Evolutionary conservation across 768 basidiomycete genomes (phyloP).

Genomic region (Russula virescens): DNA sequence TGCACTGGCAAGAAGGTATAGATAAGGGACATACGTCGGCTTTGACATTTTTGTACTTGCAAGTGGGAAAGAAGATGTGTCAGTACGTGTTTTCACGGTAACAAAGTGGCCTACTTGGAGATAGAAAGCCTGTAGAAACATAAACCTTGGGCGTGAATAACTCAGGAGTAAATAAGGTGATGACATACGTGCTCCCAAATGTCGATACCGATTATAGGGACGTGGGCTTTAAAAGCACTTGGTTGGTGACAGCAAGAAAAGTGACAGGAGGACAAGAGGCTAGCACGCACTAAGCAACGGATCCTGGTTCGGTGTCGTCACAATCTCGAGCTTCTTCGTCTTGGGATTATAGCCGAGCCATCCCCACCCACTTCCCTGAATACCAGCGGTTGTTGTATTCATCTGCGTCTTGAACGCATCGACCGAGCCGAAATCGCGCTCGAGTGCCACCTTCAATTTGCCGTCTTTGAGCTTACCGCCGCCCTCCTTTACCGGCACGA

Average conservation of each 20-base stretch:
- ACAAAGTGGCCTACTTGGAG: conserved; percentile 6
- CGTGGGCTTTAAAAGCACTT: conserved; percentile 49
- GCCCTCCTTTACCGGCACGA: conserved; percentile 61
- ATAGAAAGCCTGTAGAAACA: conserved; percentile 14
- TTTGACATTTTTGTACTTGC: conserved; percentile 87
- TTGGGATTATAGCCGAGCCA: conserved; percentile 80
- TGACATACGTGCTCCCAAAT: conserved; percentile 81
- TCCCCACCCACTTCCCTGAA: conserved; percentile 98
- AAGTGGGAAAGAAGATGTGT: neutral
- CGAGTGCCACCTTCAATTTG: conserved; percentile 68
- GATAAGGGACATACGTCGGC: conserved; percentile 60
- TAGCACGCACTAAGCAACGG: conserved; percentile 57
- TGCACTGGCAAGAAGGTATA: neutral
- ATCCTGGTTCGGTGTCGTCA: conserved; percentile 95
- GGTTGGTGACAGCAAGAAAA: conserved; percentile 4
- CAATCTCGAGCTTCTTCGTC: conserved; percentile 76
- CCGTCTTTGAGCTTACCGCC: conserved; percentile 65
- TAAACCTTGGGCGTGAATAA: conserved; percentile 50
- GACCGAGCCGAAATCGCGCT: conserved; percentile 79
- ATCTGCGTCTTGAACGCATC: conserved; percentile 81
- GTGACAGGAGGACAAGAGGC: neutral
- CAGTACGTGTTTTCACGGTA: neutral
- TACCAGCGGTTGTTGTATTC: conserved; percentile 81
- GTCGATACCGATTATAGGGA: conserved; percentile 92
- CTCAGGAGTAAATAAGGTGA: conserved; percentile 31